phyloP scores from a whole-genome alignment of 495 filamentous ascomycete genomes.

The Neurospora sp. region DNA sequence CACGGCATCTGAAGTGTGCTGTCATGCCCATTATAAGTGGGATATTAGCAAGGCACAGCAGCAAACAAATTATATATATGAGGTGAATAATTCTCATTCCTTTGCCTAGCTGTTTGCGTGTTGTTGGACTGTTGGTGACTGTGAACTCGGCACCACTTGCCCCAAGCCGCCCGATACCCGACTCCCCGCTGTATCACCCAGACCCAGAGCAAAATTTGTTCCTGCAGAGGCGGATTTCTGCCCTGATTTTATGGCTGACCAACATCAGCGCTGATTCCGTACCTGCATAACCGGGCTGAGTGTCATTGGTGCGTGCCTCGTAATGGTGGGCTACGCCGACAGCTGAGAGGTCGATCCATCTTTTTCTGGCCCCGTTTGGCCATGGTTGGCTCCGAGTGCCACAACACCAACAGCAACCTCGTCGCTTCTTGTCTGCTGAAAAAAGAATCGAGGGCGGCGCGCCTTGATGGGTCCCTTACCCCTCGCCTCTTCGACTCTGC shows the following conservation, averaged over 20 bases:
- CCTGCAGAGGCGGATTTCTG: not conserved
- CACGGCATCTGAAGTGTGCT: not conserved
- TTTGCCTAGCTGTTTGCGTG: not conserved
- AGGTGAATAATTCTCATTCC: not conserved
- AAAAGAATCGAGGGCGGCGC: not conserved
- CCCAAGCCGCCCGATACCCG: not conserved
- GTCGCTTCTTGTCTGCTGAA: not conserved
- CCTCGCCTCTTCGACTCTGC: not conserved
- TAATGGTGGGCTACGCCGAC: not conserved
- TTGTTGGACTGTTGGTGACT: not conserved
- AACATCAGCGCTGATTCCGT: not conserved
- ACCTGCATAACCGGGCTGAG: not conserved
- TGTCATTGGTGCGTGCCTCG: not conserved
- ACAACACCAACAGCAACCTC: not conserved
- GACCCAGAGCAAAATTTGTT: not conserved
- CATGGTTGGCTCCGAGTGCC: not conserved
- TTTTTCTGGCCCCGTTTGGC: not conserved
- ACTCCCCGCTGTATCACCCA: not conserved
- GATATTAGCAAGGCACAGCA: not conserved
- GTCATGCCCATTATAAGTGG: not conserved
- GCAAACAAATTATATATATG: not conserved
- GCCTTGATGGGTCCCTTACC: not conserved
- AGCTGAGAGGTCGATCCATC: not conserved
- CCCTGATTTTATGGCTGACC: not conserved
- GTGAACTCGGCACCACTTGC: not conserved